Evolutionary conservation across 345 rosid genomes (phyloP).

Genomic region (Ailanthus altissimus): DNA sequence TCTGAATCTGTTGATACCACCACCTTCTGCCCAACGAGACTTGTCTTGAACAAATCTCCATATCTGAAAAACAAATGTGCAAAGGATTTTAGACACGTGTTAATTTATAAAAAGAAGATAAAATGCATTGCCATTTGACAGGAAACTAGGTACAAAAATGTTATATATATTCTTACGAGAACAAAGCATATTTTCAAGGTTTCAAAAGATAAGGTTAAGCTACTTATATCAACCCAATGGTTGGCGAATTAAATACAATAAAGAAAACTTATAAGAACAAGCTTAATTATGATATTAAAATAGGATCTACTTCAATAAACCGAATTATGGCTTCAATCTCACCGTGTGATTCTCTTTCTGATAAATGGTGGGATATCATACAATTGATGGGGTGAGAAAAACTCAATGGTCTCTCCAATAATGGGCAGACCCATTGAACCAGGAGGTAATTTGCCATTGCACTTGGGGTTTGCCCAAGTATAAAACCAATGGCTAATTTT

Average conservation of each 20-base stretch:
- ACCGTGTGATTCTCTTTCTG: background rate
- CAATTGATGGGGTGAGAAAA: slow-evolving; percentile 6
- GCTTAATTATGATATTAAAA: no score
- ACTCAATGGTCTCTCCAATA: slow-evolving; percentile 20
- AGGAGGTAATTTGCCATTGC: slow-evolving; percentile 19
- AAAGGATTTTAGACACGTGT: no score
- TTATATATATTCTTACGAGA: no score
- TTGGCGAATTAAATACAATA: no score
- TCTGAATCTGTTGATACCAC: slow-evolving; percentile 46
- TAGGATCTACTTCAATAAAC: no score
- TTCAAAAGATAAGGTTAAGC: no score
- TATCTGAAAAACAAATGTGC: slow-evolving; percentile 38
- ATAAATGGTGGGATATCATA: slow-evolving; percentile 12
- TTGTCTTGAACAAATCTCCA: slow-evolving; percentile 44
- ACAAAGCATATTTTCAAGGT: no score
- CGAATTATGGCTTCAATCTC: no score
- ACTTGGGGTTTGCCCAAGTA: slow-evolving; percentile 15
- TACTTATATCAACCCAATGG: no score
- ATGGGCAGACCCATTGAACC: slow-evolving; percentile 29
- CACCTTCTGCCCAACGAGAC: slow-evolving; percentile 36
- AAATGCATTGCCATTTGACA: background rate
- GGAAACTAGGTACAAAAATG: no score
- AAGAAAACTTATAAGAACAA: no score
- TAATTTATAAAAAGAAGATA: background rate
- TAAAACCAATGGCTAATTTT: slow-evolving; percentile 6